phyloP scores from a whole-genome alignment of 306 rosid species.

The Sphenostylis stenocarpa region DNA sequence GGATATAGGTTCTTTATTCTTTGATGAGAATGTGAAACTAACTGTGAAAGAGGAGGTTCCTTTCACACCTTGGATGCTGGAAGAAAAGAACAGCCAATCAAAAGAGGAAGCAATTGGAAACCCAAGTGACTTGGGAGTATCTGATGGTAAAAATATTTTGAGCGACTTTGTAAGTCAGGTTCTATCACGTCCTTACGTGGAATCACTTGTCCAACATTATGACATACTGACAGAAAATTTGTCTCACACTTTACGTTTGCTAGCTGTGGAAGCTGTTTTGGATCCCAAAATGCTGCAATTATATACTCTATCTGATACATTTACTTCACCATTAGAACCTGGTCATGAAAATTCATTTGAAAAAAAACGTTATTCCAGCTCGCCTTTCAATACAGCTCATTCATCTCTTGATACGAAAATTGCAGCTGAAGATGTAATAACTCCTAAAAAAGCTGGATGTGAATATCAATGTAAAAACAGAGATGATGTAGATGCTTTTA shows the following conservation, averaged over 20 bases:
- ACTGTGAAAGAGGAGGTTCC: slow-evolving; percentile 39
- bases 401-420: slow-evolving; percentile 8
- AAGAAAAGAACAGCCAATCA: slow-evolving; percentile 30
- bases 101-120: slow-evolving; percentile 19
- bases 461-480: background rate
- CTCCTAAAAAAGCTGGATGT: slow-evolving; percentile 3
- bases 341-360: slow-evolving; percentile 11
- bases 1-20: slow-evolving; percentile 26
- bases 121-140: slow-evolving; percentile 25
- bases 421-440: slow-evolving; percentile 12
- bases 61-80: slow-evolving; percentile 43
- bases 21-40: slow-evolving; percentile 32
- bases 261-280: slow-evolving; percentile 1
- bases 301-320: background rate
- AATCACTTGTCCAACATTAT: slow-evolving; percentile 2
- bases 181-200: slow-evolving; percentile 23
- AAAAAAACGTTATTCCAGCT: slow-evolving; percentile 11
- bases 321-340: background rate
- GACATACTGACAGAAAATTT: slow-evolving; percentile 13
- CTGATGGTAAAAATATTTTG: slow-evolving; percentile 9
- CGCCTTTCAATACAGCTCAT: background rate
- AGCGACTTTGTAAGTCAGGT: slow-evolving; percentile 3
- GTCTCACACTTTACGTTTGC: slow-evolving; percentile 8
- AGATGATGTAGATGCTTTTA: slow-evolving; percentile 12
- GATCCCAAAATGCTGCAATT: slow-evolving; percentile 15